A percentile compares a stretch with the other conserved stretches of the same genome.
Evolutionary conservation across 768 basidiomycete species (phyloP).

Genomic region (Kwoniella bestiolae): DNA sequence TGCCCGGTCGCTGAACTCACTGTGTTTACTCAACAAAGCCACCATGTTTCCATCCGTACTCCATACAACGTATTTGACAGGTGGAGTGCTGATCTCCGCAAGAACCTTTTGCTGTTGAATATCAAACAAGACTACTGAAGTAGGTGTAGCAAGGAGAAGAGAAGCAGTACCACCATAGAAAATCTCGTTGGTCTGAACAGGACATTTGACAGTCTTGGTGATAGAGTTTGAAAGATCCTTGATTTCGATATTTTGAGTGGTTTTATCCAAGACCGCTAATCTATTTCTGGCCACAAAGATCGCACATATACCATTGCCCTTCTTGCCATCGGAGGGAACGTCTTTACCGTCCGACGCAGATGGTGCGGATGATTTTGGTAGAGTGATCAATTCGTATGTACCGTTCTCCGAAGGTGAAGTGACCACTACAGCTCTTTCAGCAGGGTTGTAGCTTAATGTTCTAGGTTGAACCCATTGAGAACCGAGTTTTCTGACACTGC

Average conservation of each 20-base stretch:
- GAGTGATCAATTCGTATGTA: constrained; percentile 80
- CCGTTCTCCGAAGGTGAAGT: constrained; percentile 84
- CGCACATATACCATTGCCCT: constrained; percentile 80
- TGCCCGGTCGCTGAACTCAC: constrained; percentile 63
- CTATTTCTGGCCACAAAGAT: constrained; percentile 98
- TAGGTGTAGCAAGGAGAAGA: constrained; percentile 83
- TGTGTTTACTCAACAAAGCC: constrained; percentile 96
- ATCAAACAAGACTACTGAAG: constrained; percentile 88
- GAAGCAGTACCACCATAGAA: constrained; percentile 98
- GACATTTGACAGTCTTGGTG: constrained; percentile 92
- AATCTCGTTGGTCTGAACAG: constrained; percentile 93
- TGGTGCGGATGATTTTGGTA: constrained; percentile 65
- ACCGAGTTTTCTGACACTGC: constrained; percentile 93
- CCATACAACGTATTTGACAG: constrained; percentile 98
- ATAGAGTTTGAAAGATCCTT: constrained; percentile 89
- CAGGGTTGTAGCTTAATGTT: constrained; percentile 95
- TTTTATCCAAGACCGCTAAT: constrained; percentile 89
- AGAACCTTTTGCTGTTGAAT: constrained; percentile 96
- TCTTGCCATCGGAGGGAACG: constrained; percentile 88
- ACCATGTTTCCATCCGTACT: constrained; percentile 86
- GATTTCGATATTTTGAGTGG: constrained; percentile 87
- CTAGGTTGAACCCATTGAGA: constrained; percentile 92
- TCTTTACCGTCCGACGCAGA: constrained; percentile 82
- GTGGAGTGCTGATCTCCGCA: constrained; percentile 90
- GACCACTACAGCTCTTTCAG: constrained; percentile 87